phyloP scores from a whole-genome alignment of 2,329 filamentous ascomycete genomes.

The Leptographium flavum region DNA sequence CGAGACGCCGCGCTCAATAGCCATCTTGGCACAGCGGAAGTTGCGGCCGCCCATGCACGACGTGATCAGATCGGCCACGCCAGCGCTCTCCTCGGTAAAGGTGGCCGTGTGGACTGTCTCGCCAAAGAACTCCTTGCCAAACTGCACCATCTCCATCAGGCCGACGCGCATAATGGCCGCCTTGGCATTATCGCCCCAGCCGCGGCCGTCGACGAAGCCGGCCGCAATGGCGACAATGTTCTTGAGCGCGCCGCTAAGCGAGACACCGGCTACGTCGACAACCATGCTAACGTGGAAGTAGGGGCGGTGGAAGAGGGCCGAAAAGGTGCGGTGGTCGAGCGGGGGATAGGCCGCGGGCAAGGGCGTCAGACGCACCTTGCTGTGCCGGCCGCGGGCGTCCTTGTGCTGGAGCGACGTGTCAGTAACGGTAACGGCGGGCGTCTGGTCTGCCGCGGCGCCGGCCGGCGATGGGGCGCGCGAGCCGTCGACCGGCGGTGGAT shows the following conservation, averaged over 20 bases:
- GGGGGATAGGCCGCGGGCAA: slow-evolving; percentile 73
- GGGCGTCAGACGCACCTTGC: slow-evolving; percentile 56
- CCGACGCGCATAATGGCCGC: slow-evolving; percentile 97
- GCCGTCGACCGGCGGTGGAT: slow-evolving; percentile 71
- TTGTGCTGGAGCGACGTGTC: slow-evolving; percentile 35
- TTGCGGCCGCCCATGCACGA: slow-evolving; percentile 87
- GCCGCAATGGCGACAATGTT: slow-evolving; percentile 92
- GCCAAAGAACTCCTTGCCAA: slow-evolving; percentile 85
- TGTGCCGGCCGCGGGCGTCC: slow-evolving; percentile 52
- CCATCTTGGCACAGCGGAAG: slow-evolving; percentile 83
- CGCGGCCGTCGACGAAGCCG: slow-evolving; percentile 86
- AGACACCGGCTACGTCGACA: slow-evolving; percentile 90
- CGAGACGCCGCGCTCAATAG: slow-evolving; percentile 61
- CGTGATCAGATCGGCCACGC: slow-evolving; percentile 90
- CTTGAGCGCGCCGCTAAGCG: slow-evolving; percentile 86
- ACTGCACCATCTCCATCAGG: slow-evolving; percentile 90
- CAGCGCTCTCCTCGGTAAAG: slow-evolving; percentile 93
- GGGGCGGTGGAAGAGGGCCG: slow-evolving; percentile 79
- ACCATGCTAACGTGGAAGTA: slow-evolving; percentile 97
- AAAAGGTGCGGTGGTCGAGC: slow-evolving; percentile 71
- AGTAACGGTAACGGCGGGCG: slow-evolving; percentile 34
- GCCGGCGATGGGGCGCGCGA: slow-evolving; percentile 56
- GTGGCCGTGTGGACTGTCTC: slow-evolving; percentile 68
- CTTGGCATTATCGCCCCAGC: slow-evolving; percentile 98
- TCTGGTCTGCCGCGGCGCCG: slow-evolving; percentile 27